Base-by-base conservation (phyloP, 768 basidiomycete genomes). In the Mycena maculata region DNA sequence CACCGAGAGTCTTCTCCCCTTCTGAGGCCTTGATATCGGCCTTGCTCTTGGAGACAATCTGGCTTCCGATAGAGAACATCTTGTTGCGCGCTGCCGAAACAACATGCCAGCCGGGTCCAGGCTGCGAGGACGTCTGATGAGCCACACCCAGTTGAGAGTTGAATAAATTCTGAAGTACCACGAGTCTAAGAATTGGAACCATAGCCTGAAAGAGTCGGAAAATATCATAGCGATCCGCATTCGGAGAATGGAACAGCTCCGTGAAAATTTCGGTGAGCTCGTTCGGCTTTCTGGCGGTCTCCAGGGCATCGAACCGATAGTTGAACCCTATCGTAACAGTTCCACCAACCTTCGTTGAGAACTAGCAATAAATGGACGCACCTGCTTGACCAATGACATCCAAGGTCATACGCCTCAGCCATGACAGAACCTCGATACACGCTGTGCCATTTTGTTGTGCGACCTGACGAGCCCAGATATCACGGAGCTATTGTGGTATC, bases 1-100 rank as follows among this genome's bases (percentile, higher is more conserved):
- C 70, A 12, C 80, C 49, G 15, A 54, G 72, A 20, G 74, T 39
- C 16, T 71, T 64, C 23, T 59, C 56, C 30, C 67, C 63, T 12
- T 54, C 69, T 15, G 79, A 20, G 22, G 58, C 70, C 11, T 44
- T 45, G 13, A 75, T 77, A 13, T 67, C 58, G 9, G 55, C 63
- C 69, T 85, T 86, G 70, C 82, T 86, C 23, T 82, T 74, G 7
- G 55, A 25, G 2, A 84, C 60, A 12, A 86, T 74, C 45, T 80
- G 77, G 45, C 59, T 63, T 13, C 86, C 84, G 28, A 86, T 81
- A n/a, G 76, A 72, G n/a, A 61, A 31, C 69, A 84, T 84, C 20
- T 28, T 49, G 1, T 25, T 30, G 28, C 27, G 55, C 23, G 36
- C 38, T 5, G 22, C 27, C 38, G 2, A 13, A 13, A 39, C 23